Base-by-base conservation (phyloP, 768 basidiomycete genomes). In the Pholiota molesta region DNA sequence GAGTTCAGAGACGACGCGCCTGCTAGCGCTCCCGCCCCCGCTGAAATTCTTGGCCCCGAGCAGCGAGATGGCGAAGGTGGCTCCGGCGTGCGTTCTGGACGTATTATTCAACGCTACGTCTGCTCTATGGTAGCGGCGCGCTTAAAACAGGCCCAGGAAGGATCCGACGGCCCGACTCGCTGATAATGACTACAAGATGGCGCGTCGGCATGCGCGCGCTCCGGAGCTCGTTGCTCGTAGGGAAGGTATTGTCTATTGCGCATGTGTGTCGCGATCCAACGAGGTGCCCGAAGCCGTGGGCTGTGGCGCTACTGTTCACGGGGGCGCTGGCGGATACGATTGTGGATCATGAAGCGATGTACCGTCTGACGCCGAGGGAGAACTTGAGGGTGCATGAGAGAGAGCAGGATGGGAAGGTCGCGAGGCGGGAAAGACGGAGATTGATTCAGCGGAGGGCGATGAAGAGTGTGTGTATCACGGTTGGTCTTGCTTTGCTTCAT, bases 251-350 rank as follows among this genome's bases (percentile, higher is more conserved):
- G 39, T 69, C 66, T 5, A 64, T 72, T 4, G 68, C 67, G 19
- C 57, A 62, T 6, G 55, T 67, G 14, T 71, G 68, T 57, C 53
- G 63, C 0, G 29, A 66, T 33, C 64, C 65, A 5, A 42, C 54
- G 16, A 65, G 61, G 31, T 57, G 62, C 13, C 66, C 69, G 1
- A 65, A 65, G 26, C 55, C 67, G 28, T 57, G 64, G 37, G 31
- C 69, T 33, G 59, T 66, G 17, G 58, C 65, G 2, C 42, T 71
- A 23, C 63, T 74, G 29, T 55, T 72, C 6, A 66, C 64, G 14
- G 64, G 67, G 47, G 73, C 70, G 7, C 59, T 74, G 11, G 63
- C 62, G 21, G 73, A 74, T 47, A 67, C 69, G 3, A 65, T 71
- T 10, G 35, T 68, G 19, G 68, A 71, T 28, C 62, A 69, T 35